Evolutionary conservation across 805 yeast species (phyloP).

Genomic region (Lipomyces sp.): DNA sequence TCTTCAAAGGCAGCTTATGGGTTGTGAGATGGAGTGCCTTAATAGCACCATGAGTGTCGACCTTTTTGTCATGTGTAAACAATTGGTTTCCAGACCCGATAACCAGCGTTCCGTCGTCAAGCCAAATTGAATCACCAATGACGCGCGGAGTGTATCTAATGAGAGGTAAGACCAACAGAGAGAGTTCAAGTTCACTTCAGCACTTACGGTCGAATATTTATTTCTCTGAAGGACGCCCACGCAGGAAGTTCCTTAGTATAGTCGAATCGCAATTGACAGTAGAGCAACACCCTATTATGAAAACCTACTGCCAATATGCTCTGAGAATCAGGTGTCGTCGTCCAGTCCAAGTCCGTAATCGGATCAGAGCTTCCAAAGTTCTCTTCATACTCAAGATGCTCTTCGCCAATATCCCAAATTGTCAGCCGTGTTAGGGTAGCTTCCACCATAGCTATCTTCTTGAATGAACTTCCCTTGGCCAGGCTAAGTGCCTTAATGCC

Average conservation of each 20-base stretch:
- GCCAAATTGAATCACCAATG: slow-evolving; percentile 90
- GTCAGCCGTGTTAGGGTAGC: slow-evolving; percentile 56
- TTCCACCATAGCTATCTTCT: slow-evolving; percentile 77
- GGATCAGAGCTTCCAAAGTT: slow-evolving; percentile 44
- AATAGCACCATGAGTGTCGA: slow-evolving; percentile 60
- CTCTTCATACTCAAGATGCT: slow-evolving; percentile 57
- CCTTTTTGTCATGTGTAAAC: slow-evolving; percentile 72
- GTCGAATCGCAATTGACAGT: slow-evolving; percentile 84
- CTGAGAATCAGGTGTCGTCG: slow-evolving; percentile 65
- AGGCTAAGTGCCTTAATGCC: slow-evolving; percentile 57
- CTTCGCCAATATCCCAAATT: slow-evolving; percentile 79
- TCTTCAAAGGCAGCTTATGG: slow-evolving; percentile 45
- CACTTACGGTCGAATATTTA: slow-evolving; percentile 64
- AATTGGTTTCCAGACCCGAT: slow-evolving; percentile 90
- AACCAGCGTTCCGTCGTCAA: slow-evolving; percentile 74
- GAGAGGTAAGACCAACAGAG: background rate
- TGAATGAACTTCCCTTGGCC: slow-evolving; percentile 75
- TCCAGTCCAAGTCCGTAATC: slow-evolving; percentile 86
- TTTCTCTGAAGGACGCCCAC: slow-evolving; percentile 72
- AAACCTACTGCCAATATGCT: slow-evolving; percentile 85
- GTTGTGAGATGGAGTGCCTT: slow-evolving; percentile 63
- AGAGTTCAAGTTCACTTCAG: background rate
- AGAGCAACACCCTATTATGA: slow-evolving; percentile 61
- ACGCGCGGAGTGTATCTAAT: slow-evolving; percentile 62
- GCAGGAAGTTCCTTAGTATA: slow-evolving; percentile 81